Evolutionary conservation across 768 basidiomycete genomes (phyloP), one percentile per base, ranked within the genome.

Genomic region (Lanmaoa pseudosensibilis): DNA sequence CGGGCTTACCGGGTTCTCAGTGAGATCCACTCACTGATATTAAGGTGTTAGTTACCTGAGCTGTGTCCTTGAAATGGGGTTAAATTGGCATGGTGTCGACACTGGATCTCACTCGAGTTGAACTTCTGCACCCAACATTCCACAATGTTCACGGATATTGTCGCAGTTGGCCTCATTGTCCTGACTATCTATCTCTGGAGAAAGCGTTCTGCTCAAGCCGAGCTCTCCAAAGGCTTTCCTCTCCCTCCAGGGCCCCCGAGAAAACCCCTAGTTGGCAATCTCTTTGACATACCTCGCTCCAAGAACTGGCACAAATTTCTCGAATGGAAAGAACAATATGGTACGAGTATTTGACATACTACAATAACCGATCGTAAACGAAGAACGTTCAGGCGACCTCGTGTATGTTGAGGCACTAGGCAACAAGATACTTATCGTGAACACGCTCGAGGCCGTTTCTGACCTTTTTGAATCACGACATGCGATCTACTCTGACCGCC

Each of bases 391-490:
- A 73, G 70, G 71, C 9, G 69, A 73, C 43, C 38, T 75, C 11
- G 62, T 75, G 5, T 68, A 65, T 55, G 58, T 68, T 16, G 56
- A 69, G 12, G 66, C 58, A 4, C 46, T 74, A 4, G 72, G 73
- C 4, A 70, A 61, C 43, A 47, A 47, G 15, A 50, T 74, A 6
- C 59, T 75, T 21, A 50, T 74, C 18, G 38, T 75, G 10, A 74
- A 71, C 54, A 65, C 69, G 4, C n/a, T 64, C 4, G 50, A 70
- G 19, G 52, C 64, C 3, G 60, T 73, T 8, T 52, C 54, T 9
- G 73, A 73, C 16, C 62, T 74, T 2, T 47, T 74, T 10, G 74
- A 70, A 3, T 65, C 65, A 48, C 54, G 66, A n/a, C 59, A 57
- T 1, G 47, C 19, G 18, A 67, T 64, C 19, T 74, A 74, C 44